Evolutionary conservation across 2,329 filamentous ascomycete genomes (phyloP), one percentile per base, ranked within the genome.

Genomic region (Aureobasidium subglaciale): DNA sequence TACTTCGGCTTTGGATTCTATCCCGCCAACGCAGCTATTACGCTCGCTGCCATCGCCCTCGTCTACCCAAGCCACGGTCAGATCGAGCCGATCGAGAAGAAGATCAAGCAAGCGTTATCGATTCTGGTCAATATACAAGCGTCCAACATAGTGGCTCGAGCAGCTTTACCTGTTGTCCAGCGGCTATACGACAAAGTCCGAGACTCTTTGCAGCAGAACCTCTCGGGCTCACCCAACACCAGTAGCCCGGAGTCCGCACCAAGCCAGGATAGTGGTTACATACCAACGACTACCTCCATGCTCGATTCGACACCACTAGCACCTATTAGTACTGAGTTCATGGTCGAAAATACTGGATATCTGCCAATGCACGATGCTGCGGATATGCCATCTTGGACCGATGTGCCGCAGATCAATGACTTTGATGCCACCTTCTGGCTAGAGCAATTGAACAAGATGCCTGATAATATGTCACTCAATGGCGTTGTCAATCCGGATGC

Each of bases 361-460:
- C 6, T 16, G 16, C 16, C 27, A 9, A 27, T 46, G 1, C 30
- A 49, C 16, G n/a, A 37, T n/a, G 25, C 18, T 4, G 6, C 32
- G 8, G 32, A 16, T 3, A 11, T 27, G 18, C 32, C 32, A 25
- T 20, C 32, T 27, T 49, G 45, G 45, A 37, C 9, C 22, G 30
- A 49, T 15, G 18, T 49, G n/a, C 32, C 20, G 10, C 29, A 34
- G 20, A 8, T 35, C 29, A 48, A 34, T 15, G 43, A 48, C 13
- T 48, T 48, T 8, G 43, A 48, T 25, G 43, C 43, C 25, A 7
- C 43, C 3, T 48, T 48, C 43, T 49, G 45, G 32, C 45, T 49
- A 27, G 45, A 49, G 1, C 45, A 49, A 22, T n/a, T 37, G 8
- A 49, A 25, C 32, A 49, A 18, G 5, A 13, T 49, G 15, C 32